These are phyloP conservation scores for Trichoderma oligosporum DNA, from an alignment of 2,329 filamentous ascomycete species.

Conservation along the genomic window DNA sequence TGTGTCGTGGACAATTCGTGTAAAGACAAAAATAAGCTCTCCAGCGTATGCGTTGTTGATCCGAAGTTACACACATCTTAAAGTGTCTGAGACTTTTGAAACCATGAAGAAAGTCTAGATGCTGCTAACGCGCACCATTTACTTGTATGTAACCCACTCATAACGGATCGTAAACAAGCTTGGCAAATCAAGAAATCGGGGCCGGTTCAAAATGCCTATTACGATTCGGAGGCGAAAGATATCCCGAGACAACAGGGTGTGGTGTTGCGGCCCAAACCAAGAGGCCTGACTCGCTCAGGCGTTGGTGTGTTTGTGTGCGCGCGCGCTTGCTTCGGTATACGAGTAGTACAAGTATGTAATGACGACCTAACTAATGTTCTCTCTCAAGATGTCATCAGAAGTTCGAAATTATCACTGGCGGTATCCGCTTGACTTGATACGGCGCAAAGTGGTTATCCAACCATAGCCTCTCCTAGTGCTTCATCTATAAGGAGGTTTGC, in stretches of 20 bases:
- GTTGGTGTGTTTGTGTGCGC: not conserved
- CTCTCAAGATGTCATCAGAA: too few relatives aligned
- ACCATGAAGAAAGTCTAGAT: not conserved
- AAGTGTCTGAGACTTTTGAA: slow-evolving; percentile 16
- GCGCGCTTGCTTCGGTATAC: too few relatives aligned
- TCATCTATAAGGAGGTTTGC: not conserved
- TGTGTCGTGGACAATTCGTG: not conserved
- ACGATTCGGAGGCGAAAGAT: slow-evolving; percentile 3
- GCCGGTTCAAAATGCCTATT: slow-evolving; percentile 3
- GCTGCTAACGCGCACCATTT: not conserved
- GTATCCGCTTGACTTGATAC: too few relatives aligned
- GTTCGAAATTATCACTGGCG: too few relatives aligned
- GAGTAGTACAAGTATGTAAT: too few relatives aligned
- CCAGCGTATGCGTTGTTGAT: not conserved
- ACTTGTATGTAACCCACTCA: slow-evolving; percentile 11
- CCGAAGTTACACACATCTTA: slow-evolving; percentile 16
- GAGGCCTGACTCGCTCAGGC: slow-evolving; percentile 6
- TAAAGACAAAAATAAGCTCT: slow-evolving; percentile 15
- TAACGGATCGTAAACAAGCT: slow-evolving; percentile 1
- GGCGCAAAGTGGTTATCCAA: not conserved
- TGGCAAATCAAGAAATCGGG: not conserved
- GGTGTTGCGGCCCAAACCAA: not conserved
- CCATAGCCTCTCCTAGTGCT: not conserved
- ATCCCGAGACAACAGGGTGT: slow-evolving; percentile 6
- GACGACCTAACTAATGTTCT: too few relatives aligned